These are phyloP conservation scores for Colletotrichum cereale DNA, from an alignment of 2,329 filamentous ascomycete genomes.

Conservation along the genomic window DNA sequence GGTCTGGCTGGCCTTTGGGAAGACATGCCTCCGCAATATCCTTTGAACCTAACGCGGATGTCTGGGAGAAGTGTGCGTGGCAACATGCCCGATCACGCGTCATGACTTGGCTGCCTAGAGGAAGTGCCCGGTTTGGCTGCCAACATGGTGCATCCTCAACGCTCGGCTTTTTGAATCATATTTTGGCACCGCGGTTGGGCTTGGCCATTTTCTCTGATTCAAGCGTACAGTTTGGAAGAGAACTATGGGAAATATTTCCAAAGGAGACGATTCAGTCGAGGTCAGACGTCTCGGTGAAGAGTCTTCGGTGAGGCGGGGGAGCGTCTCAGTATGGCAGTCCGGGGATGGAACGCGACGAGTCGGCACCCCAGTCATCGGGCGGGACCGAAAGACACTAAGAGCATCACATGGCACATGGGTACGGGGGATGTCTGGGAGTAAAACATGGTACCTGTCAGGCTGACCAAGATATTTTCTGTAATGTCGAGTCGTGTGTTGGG, in stretches of 20 bases:
- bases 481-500: neutral
- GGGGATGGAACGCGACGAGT: neutral
- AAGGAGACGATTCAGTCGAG: neutral
- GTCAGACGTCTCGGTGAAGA: neutral
- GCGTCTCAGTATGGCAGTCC: neutral
- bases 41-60: neutral
- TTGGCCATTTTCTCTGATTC: too few relatives aligned
- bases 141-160: neutral
- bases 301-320: neutral
- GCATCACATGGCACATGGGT: constrained; percentile 28
- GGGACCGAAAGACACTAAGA: constrained; percentile 26
- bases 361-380: constrained; percentile 16
- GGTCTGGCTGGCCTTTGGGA: neutral
- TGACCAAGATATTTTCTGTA: constrained; percentile 2
- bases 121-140: neutral
- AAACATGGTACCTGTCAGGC: constrained; percentile 25
- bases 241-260: neutral
- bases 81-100: neutral
- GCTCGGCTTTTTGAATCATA: too few relatives aligned
- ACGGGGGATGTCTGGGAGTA: constrained; percentile 22
- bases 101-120: neutral
- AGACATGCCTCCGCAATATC: too few relatives aligned
- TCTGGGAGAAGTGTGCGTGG: neutral
- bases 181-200: neutral
- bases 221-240: neutral